These are phyloP conservation scores for Castanea crenata DNA, from an alignment of 306 rosid genomes.

Conservation along the genomic window DNA sequence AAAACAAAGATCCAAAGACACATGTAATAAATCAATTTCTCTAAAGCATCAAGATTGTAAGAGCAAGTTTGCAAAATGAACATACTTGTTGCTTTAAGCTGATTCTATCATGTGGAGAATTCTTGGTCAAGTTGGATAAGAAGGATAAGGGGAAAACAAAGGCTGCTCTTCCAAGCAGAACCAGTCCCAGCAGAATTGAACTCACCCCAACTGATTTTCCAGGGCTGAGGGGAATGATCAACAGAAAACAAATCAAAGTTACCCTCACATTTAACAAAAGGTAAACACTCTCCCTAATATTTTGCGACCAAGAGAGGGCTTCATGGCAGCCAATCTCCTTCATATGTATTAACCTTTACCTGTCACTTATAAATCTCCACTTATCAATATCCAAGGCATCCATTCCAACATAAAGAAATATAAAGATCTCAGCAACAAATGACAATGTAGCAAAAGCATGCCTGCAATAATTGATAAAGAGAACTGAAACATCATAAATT, in stretches of 20 bases:
- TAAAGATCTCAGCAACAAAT: constrained; percentile 83
- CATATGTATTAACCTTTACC: constrained; percentile 44
- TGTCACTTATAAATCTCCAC: constrained; percentile 78
- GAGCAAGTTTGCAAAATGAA: constrained; percentile 7
- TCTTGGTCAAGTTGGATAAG: constrained; percentile 79
- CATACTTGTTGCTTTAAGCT: constrained; percentile 85
- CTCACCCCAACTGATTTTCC: constrained; percentile 81
- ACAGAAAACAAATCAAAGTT: constrained; percentile 17
- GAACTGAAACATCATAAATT: constrained; percentile 15
- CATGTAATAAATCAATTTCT: constrained; percentile 1
- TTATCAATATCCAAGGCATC: constrained; percentile 95
- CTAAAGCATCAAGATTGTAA: not conserved
- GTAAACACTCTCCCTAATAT: not conserved
- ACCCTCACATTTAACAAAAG: constrained; percentile 11
- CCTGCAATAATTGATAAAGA: constrained; percentile 44
- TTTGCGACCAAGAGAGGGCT: not conserved
- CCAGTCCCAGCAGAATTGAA: constrained; percentile 74
- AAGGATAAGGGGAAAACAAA: constrained; percentile 83
- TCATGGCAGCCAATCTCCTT: constrained; percentile 5
- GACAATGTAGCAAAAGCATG: constrained; percentile 93
- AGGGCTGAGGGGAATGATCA: constrained; percentile 49
- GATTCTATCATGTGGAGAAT: constrained; percentile 58
- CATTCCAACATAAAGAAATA: constrained; percentile 98
- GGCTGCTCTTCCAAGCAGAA: constrained; percentile 95
- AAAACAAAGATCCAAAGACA: constrained; percentile 7